These are phyloP conservation scores for Lignosus rhinocerotis DNA, from an alignment of 1,284 basidiomycete species.

Conservation along the genomic window DNA sequence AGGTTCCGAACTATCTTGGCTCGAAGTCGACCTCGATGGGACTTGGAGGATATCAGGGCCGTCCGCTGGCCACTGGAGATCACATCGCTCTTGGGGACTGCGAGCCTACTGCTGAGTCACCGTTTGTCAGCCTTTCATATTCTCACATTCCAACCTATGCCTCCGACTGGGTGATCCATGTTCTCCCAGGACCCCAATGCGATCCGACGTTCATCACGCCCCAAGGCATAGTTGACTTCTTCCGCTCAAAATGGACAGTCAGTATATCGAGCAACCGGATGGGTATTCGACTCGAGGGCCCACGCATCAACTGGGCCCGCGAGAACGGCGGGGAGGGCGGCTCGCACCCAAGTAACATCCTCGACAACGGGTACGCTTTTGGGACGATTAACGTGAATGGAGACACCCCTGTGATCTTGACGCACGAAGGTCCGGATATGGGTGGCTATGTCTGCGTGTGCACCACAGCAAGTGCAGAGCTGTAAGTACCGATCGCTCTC, in stretches of 20 bases:
- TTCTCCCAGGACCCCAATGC: constrained; percentile 65
- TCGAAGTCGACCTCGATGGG: constrained; percentile 66
- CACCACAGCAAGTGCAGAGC: constrained; percentile 50
- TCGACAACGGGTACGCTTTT: constrained; percentile 66
- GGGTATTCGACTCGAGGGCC: constrained; percentile 51
- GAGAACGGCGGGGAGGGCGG: constrained; percentile 69
- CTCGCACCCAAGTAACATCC: constrained; percentile 70
- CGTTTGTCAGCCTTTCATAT: constrained; percentile 19
- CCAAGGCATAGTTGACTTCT: constrained; percentile 50
- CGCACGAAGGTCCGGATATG: constrained; percentile 66
- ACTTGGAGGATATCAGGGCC: constrained; percentile 64
- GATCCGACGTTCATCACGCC: constrained; percentile 56
- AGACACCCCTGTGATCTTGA: constrained; percentile 70
- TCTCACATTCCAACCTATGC: constrained; percentile 47
- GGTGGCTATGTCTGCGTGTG: constrained; percentile 62
- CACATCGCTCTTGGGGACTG: constrained; percentile 41
- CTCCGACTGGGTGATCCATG: constrained; percentile 51
- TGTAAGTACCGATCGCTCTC: constrained; percentile 37
- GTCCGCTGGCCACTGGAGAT: constrained; percentile 51
- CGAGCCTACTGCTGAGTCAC: constrained; percentile 11
- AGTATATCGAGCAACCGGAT: constrained; percentile 62
- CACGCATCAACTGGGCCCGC: constrained; percentile 60
- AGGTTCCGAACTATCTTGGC: constrained; percentile 56
- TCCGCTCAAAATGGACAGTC: constrained; percentile 51
- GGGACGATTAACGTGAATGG: constrained; percentile 70